These are phyloP conservation scores for Bacterosira constricta DNA, from an alignment of 108 stramenopile genomes.

Conservation along the genomic window DNA sequence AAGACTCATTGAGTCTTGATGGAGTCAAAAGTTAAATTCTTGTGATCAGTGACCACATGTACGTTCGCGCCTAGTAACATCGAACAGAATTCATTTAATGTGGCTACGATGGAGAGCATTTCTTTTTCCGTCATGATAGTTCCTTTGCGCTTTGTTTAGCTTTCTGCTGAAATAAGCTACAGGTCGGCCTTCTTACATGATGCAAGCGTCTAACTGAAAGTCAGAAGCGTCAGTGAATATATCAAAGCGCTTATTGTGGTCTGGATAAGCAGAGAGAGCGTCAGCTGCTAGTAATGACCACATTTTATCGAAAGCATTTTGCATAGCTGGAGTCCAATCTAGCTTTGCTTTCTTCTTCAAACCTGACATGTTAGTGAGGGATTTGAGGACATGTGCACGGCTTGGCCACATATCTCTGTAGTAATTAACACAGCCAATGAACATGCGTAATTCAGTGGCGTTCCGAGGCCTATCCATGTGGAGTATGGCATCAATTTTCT, in stretches of 20 bases:
- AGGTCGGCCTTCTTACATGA: constrained; percentile 34
- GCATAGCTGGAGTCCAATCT: constrained; percentile 28
- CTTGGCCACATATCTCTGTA: constrained; percentile 49
- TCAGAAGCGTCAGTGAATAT: constrained; percentile 54
- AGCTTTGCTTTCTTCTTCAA: too few relatives aligned
- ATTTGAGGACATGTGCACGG: constrained; percentile 52
- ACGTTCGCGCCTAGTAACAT: constrained; percentile 46
- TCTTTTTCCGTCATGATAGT: constrained; percentile 48
- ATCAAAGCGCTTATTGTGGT: constrained; percentile 43
- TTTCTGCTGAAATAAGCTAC: constrained; percentile 29
- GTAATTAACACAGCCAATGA: constrained; percentile 52
- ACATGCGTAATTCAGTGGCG: constrained; percentile 32
- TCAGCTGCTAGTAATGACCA: constrained; percentile 26
- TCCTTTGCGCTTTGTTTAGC: constrained; percentile 18
- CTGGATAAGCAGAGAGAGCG: constrained; percentile 35
- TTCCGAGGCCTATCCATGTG: constrained; percentile 36
- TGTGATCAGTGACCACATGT: constrained; percentile 52
- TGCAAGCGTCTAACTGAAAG: constrained; percentile 46
- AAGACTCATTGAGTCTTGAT: constrained; percentile 29
- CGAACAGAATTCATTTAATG: constrained; percentile 38
- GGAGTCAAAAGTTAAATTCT: constrained; percentile 50
- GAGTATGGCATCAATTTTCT: constrained; percentile 47
- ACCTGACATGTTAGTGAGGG: constrained; percentile 14
- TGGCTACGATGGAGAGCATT: constrained; percentile 38
- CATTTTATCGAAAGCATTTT: constrained; percentile 41